phyloP scores from a whole-genome alignment of 1,284 basidiomycete species.

The Sporisorium reilianum region DNA sequence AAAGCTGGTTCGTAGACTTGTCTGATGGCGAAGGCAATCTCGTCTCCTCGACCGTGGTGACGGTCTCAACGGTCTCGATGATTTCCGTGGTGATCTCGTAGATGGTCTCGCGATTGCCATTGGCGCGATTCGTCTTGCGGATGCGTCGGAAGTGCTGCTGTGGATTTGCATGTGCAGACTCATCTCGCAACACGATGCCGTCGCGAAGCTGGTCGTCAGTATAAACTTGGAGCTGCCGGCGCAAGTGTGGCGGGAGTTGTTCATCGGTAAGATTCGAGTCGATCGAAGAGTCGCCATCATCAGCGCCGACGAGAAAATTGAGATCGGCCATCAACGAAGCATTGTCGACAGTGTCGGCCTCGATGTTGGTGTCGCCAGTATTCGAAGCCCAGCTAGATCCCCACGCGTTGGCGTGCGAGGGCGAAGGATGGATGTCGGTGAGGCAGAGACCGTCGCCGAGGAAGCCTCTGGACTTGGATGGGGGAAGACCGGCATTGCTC shows the following conservation, averaged over 20 bases:
- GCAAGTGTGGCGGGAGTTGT: slow-evolving; percentile 50
- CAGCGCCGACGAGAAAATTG: slow-evolving; percentile 52
- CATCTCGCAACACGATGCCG: slow-evolving; percentile 39
- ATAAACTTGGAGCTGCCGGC: slow-evolving; percentile 20
- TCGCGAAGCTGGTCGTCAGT: slow-evolving; percentile 44
- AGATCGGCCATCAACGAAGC: slow-evolving; percentile 51
- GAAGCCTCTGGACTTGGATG: slow-evolving; percentile 35
- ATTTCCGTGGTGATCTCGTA: slow-evolving; percentile 71
- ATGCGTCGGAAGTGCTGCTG: slow-evolving; percentile 43
- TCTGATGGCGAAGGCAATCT: not conserved
- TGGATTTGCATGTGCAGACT: slow-evolving; percentile 10
- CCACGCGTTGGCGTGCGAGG: slow-evolving; percentile 6
- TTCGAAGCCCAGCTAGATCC: not conserved
- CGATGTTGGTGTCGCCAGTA: not conserved
- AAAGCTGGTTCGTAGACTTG: not conserved
- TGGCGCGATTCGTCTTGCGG: slow-evolving; percentile 46
- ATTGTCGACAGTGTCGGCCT: slow-evolving; percentile 17
- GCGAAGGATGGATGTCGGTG: slow-evolving; percentile 35
- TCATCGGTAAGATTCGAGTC: slow-evolving; percentile 43
- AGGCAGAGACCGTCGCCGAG: slow-evolving; percentile 53
- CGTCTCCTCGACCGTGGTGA: slow-evolving; percentile 56
- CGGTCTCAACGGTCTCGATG: slow-evolving; percentile 65
- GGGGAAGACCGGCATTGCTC: slow-evolving; percentile 1
- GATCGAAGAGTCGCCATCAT: slow-evolving; percentile 57
- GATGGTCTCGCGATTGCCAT: slow-evolving; percentile 59